phyloP scores from a whole-genome alignment of 305 asterid species.

The Fraxinus sp. region DNA sequence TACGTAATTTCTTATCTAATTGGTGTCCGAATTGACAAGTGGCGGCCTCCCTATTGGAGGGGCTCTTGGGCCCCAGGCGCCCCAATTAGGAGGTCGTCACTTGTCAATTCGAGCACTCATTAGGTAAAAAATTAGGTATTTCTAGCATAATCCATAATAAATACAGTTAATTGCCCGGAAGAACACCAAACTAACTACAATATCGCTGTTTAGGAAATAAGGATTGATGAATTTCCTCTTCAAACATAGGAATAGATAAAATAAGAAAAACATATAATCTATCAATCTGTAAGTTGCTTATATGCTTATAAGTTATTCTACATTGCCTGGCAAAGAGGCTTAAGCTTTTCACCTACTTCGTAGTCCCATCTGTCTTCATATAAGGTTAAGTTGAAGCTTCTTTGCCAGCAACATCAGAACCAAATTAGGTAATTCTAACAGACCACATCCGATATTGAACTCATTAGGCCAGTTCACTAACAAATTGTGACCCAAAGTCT shows the following conservation, averaged over 20 bases:
- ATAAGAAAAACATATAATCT: neutral
- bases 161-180: neutral
- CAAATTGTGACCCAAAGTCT: too few relatives aligned
- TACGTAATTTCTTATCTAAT: too few relatives aligned
- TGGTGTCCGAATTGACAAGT: too few relatives aligned
- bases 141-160: too few relatives aligned
- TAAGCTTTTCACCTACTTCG: neutral
- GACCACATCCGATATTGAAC: too few relatives aligned
- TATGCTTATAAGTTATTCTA: neutral
- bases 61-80: too few relatives aligned
- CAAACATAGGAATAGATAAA: neutral
- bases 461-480: too few relatives aligned
- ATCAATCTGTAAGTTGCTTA: neutral
- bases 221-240: neutral
- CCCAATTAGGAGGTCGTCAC: too few relatives aligned
- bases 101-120: too few relatives aligned
- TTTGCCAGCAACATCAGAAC: slow-evolving; percentile 4
- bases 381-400: slow-evolving; percentile 73
- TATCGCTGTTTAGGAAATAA: neutral
- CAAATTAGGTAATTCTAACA: too few relatives aligned
- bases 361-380: slow-evolving; percentile 21
- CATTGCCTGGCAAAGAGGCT: neutral
- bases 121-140: too few relatives aligned
- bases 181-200: neutral
- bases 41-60: too few relatives aligned